Evolutionary conservation across 176 grass and related monocot species (phyloP).

Genomic region (Oryza punctata): DNA sequence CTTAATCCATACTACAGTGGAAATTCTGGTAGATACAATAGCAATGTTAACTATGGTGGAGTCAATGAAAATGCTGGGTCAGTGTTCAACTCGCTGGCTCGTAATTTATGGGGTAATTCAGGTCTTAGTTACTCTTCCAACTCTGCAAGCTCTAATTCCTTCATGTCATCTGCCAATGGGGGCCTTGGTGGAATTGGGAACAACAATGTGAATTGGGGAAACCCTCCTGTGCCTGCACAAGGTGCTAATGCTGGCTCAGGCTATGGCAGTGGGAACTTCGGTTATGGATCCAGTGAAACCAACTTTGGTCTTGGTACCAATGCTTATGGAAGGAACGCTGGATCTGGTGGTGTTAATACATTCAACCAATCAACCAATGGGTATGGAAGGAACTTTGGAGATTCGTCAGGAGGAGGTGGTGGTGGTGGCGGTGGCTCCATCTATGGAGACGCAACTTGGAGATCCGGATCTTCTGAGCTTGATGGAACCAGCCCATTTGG

Average conservation of each 20-base stretch:
- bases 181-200: constrained; percentile 71
- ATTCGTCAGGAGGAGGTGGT: constrained; percentile 49
- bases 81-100: constrained; percentile 68
- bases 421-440: constrained; percentile 54
- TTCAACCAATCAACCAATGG: constrained; percentile 70
- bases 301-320: constrained; percentile 57
- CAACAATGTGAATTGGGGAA: constrained; percentile 82
- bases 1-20: constrained; percentile 79
- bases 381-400: constrained; percentile 69
- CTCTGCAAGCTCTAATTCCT: constrained; percentile 63
- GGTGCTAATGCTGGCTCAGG: constrained; percentile 47
- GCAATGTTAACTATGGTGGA: constrained; percentile 58
- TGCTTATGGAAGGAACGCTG: constrained; percentile 65
- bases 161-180: constrained; percentile 64
- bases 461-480: constrained; percentile 70
- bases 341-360: constrained; percentile 53
- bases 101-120: constrained; percentile 70
- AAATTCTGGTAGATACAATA: constrained; percentile 73
- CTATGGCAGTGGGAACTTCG: constrained; percentile 58
- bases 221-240: constrained; percentile 64
- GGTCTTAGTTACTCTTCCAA: constrained; percentile 68
- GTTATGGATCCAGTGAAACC: constrained; percentile 62
- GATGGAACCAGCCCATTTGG: constrained; percentile 72
- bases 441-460: constrained; percentile 78
- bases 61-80: constrained; percentile 59